Evolutionary conservation across 108 stramenopile species (phyloP).

Genomic region (Pinguiococcus pyrenoidosus): DNA sequence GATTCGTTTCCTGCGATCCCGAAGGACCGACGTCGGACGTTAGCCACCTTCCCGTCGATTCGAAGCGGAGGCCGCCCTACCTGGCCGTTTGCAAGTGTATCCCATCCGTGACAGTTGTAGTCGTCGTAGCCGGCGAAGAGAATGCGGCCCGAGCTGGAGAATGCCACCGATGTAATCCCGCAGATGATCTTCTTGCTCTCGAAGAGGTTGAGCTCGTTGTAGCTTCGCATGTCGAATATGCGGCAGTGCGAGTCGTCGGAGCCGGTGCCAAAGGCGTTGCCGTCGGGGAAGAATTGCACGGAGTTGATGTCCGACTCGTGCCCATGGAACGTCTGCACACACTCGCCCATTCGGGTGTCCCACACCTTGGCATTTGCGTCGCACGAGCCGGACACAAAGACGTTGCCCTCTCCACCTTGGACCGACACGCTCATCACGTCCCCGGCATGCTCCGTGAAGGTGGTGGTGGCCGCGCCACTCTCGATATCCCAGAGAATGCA

Average conservation of each 20-base stretch:
- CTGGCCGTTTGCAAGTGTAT: conserved; percentile 15
- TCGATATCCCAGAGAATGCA: conserved; percentile 92
- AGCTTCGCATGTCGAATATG: conserved; percentile 83
- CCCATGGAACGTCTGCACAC: conserved; percentile 74
- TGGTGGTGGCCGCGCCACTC: conserved; percentile 49
- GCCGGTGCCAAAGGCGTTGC: conserved; percentile 68
- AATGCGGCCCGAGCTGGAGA: conserved; percentile 36
- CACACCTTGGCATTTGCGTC: conserved; percentile 90
- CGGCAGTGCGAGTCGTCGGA: conserved; percentile 88
- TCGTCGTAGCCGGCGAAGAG: conserved; percentile 52
- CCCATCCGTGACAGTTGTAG: conserved; percentile 45
- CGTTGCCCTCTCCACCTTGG: conserved; percentile 50
- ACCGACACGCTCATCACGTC: conserved; percentile 83
- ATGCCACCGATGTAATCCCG: conserved; percentile 49
- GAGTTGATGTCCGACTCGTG: conserved; percentile 95
- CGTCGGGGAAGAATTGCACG: conserved; percentile 85
- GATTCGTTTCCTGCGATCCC: conserved; percentile 20
- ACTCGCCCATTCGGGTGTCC: conserved; percentile 68
- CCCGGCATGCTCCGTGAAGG: conserved; percentile 81
- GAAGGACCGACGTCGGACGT: conserved; percentile 20
- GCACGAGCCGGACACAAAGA: conserved; percentile 85
- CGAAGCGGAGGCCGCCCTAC: no score
- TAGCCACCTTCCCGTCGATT: conserved; percentile 22
- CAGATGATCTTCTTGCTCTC: conserved; percentile 53
- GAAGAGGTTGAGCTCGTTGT: conserved; percentile 70